Conservation (phyloP, 78 protist genomes). For the Planoprotostelium fungivorum region DNA sequence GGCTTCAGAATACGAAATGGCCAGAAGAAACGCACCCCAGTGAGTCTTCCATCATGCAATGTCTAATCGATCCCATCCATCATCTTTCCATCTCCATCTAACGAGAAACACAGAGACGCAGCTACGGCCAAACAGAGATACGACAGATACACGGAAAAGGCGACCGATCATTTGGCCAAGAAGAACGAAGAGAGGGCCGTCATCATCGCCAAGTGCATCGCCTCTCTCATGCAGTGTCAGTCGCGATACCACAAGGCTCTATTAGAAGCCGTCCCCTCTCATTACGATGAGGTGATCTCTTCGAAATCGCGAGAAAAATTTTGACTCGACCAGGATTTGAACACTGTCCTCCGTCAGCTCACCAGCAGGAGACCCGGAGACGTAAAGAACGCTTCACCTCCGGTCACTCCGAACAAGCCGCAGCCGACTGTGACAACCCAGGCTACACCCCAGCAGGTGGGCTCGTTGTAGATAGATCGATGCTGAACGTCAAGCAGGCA, state of each 20-base stretch:
- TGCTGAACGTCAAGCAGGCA: not conserved
- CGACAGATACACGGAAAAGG: not conserved
- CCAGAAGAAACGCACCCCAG: not conserved
- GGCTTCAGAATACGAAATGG: not conserved
- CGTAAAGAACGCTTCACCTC: not conserved
- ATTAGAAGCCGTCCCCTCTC: not conserved
- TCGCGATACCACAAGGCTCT: not conserved
- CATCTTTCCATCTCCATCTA: not conserved
- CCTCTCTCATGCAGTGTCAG: not conserved
- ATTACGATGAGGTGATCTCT: not conserved
- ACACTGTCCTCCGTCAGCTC: not conserved
- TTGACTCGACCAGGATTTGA: not conserved
- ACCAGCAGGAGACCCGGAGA: not conserved
- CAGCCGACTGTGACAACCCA: not conserved
- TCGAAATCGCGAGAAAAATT: no score
- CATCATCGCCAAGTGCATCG: not conserved
- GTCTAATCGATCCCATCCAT: not conserved
- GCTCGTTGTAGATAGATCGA: no score
- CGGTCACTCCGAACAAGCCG: not conserved
- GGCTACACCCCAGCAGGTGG: not conserved
- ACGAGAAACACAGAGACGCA: not conserved
- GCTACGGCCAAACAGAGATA: not conserved
- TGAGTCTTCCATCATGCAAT: no score
- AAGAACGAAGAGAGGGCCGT: not conserved
- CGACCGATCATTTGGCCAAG: not conserved